Evolutionary conservation across 495 filamentous ascomycete species (phyloP), one percentile per base, ranked within the genome.

Genomic region (Hypoxylon rickii): DNA sequence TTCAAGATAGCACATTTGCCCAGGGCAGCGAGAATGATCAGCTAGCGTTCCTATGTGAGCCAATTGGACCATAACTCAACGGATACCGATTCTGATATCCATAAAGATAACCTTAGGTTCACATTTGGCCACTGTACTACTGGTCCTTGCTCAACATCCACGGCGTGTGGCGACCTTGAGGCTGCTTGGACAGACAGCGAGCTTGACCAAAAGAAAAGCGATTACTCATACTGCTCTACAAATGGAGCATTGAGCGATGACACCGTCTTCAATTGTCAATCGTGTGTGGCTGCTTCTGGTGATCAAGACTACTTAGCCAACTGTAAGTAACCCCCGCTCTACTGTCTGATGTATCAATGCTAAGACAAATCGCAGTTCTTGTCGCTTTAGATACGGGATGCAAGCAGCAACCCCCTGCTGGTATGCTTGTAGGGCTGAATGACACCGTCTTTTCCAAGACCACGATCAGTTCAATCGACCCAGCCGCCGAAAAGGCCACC

Each of bases 21-120:
- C 68, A 74, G 32, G 71, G 67, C 4, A 42, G 20, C 3, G 76
- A 79, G 67, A 80, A 51, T 33, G 79, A 83, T 56, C 74, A 75
- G 42, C 66, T 65, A 46, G 80, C 76, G 79, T 81, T 80, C 52
- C 59, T 81, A 10, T 81, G 78, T 81, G 67, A 70, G 78, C 67
- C 1, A 3, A 36, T 32, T 7, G 4, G 24, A 10, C 10, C 0
- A 7, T 31, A 2, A 12, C 22, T 13, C 34, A 34, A 26, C 31
- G 34, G 8, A 19, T 33, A 7, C 10, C 17, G 29, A 5, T 29
- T 61, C 65, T 72, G 18, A 73, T 58, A 31, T 26, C 5, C 20
- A 3, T 3, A 6, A 7, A 79, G 77, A 78, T 44, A 79, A 79
- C 58, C 51, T 77, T 19, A 62, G 77, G 64, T 78, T 78, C 50